These are phyloP conservation scores for Flaveria brownii DNA, from an alignment of 129 eudicot species.

Conservation along the genomic window DNA sequence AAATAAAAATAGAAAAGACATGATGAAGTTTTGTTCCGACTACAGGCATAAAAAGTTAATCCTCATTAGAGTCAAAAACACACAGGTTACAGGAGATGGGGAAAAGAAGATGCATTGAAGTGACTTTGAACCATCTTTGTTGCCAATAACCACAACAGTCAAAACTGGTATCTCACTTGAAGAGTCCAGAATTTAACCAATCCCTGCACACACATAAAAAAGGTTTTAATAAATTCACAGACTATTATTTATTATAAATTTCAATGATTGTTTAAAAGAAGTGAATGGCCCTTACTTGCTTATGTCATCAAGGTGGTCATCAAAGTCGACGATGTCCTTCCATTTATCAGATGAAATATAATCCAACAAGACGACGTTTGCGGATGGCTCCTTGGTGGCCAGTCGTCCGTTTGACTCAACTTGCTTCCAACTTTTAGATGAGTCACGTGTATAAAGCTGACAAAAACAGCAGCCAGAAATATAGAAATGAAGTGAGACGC, in stretches of 20 bases:
- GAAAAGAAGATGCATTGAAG: constrained; percentile 15
- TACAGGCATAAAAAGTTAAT: constrained; percentile 29
- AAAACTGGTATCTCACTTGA: constrained; percentile 46
- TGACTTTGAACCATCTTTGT: constrained; percentile 26
- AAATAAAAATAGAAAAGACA: not conserved
- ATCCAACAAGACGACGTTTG: constrained; percentile 70
- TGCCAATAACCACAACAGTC: constrained; percentile 20
- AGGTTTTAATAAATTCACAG: not conserved
- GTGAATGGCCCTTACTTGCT: constrained; percentile 61
- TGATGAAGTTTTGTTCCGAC: constrained; percentile 23
- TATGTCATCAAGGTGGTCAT: constrained; percentile 94
- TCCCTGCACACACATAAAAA: constrained; percentile 51
- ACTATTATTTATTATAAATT: not conserved
- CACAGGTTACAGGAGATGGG: constrained; percentile 24
- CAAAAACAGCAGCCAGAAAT: not conserved
- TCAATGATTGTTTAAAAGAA: not conserved
- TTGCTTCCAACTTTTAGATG: constrained; percentile 76
- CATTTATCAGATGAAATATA: constrained; percentile 69
- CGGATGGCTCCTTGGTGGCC: constrained; percentile 75
- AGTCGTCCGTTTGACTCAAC: constrained; percentile 62
- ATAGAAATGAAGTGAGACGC: not conserved
- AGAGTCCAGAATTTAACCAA: constrained; percentile 79
- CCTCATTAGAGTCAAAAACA: constrained; percentile 34
- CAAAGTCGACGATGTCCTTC: constrained; percentile 75
- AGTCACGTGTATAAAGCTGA: constrained; percentile 79